A percentile compares a stretch with the other conserved stretches of the same genome.
phyloP scores from a whole-genome alignment of 2,329 filamentous ascomycete genomes.

The Pezicula radicicola region DNA sequence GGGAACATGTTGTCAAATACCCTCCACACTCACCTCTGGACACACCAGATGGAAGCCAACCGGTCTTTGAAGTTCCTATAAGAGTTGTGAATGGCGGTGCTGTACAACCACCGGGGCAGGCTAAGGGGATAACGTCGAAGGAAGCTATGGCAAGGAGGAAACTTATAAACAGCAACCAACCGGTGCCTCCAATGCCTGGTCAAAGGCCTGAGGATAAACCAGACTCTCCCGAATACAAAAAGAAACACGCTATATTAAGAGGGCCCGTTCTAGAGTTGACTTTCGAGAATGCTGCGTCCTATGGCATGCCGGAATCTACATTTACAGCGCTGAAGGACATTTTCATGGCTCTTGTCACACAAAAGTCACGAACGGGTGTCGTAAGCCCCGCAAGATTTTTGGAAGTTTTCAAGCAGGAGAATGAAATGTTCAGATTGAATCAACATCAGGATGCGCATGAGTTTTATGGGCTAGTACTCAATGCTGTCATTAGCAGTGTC shows the following conservation, averaged over 20 bases:
- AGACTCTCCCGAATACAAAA: conserved; percentile 95
- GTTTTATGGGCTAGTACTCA: conserved; percentile 91
- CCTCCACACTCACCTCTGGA: conserved; percentile 70
- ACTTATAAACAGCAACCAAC: conserved; percentile 50
- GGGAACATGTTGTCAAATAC: conserved; percentile 91
- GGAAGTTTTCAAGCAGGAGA: conserved; percentile 88
- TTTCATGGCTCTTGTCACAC: conserved; percentile 84
- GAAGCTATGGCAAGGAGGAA: conserved; percentile 56
- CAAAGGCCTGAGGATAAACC: conserved; percentile 82
- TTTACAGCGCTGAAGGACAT: conserved; percentile 96
- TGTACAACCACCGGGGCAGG: conserved; percentile 42
- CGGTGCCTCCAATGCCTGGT: conserved; percentile 46
- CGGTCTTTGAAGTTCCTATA: conserved; percentile 59
- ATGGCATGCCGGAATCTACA: conserved; percentile 91
- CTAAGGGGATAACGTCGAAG: conserved; percentile 50
- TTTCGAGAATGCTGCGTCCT: conserved; percentile 73
- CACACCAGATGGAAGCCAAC: conserved; percentile 59
- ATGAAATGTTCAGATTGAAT: conserved; percentile 94
- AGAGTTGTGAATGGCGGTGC: conserved; percentile 46
- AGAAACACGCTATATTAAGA: conserved; percentile 87
- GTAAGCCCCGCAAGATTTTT: conserved; percentile 90
- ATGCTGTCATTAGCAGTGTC: conserved; percentile 91
- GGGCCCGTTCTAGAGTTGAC: conserved; percentile 85
- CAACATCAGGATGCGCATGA: conserved; percentile 99
- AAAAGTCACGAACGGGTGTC: conserved; percentile 79